Base-by-base conservation (phyloP, 129 eudicot species). In the Pittosporum tobira region DNA sequence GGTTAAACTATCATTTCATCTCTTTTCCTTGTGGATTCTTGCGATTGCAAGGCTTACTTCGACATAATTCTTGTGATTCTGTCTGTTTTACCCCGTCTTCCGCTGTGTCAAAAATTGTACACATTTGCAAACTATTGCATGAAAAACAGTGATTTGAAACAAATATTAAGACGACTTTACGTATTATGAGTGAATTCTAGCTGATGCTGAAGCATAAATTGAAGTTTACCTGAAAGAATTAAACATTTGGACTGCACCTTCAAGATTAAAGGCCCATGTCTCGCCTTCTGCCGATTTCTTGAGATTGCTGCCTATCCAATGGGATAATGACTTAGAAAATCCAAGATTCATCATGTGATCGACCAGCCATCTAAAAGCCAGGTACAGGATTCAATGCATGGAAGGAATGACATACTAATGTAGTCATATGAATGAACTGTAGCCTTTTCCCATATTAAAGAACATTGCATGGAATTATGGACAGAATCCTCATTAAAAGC, bases 271-370 rank as follows among this genome's bases (percentile, higher is more conserved):
- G 12, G 80, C 80, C 94, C 94, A 93, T 31, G 88, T 87, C 71
- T 69, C 71, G 3, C 76, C 78, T 45, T 79, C 94, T 66, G 80
- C 90, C 4, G 94, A 79, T 61, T 71, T 81, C 71, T 80, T 81
- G 21, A 93, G 84, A 71, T 87, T 93, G 64, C 85, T 93, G 42
- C 94, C 99, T 20, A 93, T 50, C 99, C 99, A 93, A 40, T 87
- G 78, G 20, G 99, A 83, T 58, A 93, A 63, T 25, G 96, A 79
- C 76, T 65, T 79, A 13, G 99, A 79, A 72, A 87, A 93, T 26
- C 96, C 99, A 23, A 84, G 80, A 61, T 77, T 77, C 26, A 71
- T 62, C 91, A 93, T 78, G 80, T 93, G 77, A 53, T 93, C 84
- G 46, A 93, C 99, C 65, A 93, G 63, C 99, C 99, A 93, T 68